Evolutionary conservation across 2,329 filamentous ascomycete genomes (phyloP), one percentile per base, ranked within the genome.

Genomic region (Sporothrix brasiliensis): DNA sequence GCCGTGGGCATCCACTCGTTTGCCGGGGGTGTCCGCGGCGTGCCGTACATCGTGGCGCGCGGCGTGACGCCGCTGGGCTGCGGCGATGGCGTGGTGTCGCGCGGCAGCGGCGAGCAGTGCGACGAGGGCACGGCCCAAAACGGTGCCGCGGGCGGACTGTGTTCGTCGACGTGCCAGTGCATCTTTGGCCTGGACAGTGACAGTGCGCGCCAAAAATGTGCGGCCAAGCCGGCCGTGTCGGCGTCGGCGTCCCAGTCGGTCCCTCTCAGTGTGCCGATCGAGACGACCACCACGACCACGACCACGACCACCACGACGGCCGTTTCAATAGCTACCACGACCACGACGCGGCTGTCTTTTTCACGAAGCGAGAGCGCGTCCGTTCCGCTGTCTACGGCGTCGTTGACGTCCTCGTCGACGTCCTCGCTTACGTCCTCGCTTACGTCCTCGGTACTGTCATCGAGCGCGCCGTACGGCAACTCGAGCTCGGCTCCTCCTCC

Each of bases 11-110:
- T 79, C 16, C 76, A 75, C 66, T 74, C 74, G 2, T 82, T 81
- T 71, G 76, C 76, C 19, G 80, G 81, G 53, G 76, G 76, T 11
- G 78, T 77, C 16, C 75, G 73, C 9, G 81, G 81, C 30, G 76
- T 82, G 19, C 81, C 81, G 44, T 83, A 82, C 71, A 81, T 83
- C 70, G 77, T 82, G 61, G 79, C 80, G 27, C 79, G 80, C 56
- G 80, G 80, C 9, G 80, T 78, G 10, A 80, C 79, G 2, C 80
- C 81, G 3, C 73, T 78, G 13, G 80, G 79, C 24, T 83, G 81
- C 61, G 81, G 81, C 44, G 76, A 83, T 69, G 79, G 80, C 34
- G 74, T 75, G 1, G 77, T 78, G 47, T 77, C 82, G 34, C 34
- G 74, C 1, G 67, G 70, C 44, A 73, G 78, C 56, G 78, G 78